Evolutionary conservation across 2,329 filamentous ascomycete species (phyloP).

Genomic region (Neofusicoccum cordaticola): DNA sequence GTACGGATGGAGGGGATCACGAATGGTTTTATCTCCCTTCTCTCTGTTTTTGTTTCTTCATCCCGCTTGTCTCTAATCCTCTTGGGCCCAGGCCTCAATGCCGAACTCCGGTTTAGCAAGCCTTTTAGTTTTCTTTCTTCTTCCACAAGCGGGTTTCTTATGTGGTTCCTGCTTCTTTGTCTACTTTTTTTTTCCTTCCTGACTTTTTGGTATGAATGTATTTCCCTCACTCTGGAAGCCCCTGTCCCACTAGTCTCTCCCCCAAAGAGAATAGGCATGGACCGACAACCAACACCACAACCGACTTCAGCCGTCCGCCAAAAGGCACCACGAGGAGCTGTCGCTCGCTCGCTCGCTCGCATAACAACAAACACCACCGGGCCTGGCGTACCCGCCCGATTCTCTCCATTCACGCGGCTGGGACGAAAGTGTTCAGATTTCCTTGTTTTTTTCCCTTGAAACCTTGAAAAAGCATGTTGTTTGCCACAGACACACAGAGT

Average conservation of each 20-base stretch:
- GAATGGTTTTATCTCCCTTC: conserved; percentile 14
- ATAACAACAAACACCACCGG: background rate
- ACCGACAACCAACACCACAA: background rate
- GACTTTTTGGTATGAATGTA: conserved; percentile 2
- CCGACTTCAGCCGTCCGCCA: background rate
- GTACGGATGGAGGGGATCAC: conserved; percentile 9
- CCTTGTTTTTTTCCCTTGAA: conserved; percentile 4
- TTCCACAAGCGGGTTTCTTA: conserved; percentile 9
- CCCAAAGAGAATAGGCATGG: background rate
- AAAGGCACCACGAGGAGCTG: background rate
- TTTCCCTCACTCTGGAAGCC: background rate
- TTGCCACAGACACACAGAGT: background rate
- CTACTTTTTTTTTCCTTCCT: conserved; percentile 1
- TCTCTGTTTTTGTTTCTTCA: background rate
- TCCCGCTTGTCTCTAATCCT: conserved; percentile 15
- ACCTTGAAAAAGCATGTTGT: conserved; percentile 9
- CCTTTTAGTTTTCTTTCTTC: background rate
- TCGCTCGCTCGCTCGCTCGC: background rate
- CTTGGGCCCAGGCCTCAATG: conserved; percentile 2
- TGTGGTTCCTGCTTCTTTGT: conserved; percentile 11
- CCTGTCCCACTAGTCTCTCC: background rate
- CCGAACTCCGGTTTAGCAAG: conserved; percentile 1
- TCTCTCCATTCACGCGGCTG: conserved; percentile 6
- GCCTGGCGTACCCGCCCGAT: background rate
- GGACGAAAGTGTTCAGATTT: conserved; percentile 13